These are phyloP conservation scores for Zygosaccharomyces sapae DNA, from an alignment of 1,139 yeast genomes.

Conservation along the genomic window DNA sequence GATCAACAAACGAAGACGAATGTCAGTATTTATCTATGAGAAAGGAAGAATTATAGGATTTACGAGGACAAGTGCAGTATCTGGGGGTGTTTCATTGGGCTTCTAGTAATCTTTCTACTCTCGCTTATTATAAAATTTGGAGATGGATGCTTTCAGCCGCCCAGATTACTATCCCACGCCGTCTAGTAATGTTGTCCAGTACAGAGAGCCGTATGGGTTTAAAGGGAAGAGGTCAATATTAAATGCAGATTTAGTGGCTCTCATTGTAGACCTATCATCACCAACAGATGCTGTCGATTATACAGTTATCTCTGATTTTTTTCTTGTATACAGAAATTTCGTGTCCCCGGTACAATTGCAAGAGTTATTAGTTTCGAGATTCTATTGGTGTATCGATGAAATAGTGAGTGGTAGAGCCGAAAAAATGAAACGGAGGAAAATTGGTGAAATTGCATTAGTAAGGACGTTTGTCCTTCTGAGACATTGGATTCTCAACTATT, in stretches of 20 bases:
- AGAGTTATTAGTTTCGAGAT: conserved; percentile 56
- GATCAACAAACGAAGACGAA: not conserved
- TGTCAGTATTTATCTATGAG: not conserved
- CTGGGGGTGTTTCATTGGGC: not conserved
- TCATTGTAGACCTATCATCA: conserved; percentile 71
- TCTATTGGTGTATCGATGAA: conserved; percentile 67
- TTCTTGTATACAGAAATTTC: conserved; percentile 75
- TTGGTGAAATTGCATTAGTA: conserved; percentile 68
- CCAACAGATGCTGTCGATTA: conserved; percentile 72
- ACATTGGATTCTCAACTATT: conserved; percentile 83
- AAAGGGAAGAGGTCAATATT: conserved; percentile 26
- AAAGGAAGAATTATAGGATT: not conserved
- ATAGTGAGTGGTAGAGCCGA: conserved; percentile 23
- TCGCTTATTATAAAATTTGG: conserved; percentile 1
- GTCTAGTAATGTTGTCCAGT: conserved; percentile 26
- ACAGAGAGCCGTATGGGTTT: conserved; percentile 12
- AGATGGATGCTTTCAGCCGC: conserved; percentile 27
- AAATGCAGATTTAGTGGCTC: conserved; percentile 43
- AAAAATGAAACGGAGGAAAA: conserved; percentile 37
- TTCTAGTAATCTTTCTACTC: not conserved
- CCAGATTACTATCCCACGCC: conserved; percentile 34
- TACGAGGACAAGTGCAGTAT: not conserved
- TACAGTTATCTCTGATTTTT: conserved; percentile 74
- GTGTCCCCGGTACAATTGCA: conserved; percentile 56
- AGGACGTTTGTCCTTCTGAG: conserved; percentile 83